These are phyloP conservation scores for Hsuehochloa calcarea DNA, from an alignment of 176 grass and related monocot genomes.

Conservation along the genomic window DNA sequence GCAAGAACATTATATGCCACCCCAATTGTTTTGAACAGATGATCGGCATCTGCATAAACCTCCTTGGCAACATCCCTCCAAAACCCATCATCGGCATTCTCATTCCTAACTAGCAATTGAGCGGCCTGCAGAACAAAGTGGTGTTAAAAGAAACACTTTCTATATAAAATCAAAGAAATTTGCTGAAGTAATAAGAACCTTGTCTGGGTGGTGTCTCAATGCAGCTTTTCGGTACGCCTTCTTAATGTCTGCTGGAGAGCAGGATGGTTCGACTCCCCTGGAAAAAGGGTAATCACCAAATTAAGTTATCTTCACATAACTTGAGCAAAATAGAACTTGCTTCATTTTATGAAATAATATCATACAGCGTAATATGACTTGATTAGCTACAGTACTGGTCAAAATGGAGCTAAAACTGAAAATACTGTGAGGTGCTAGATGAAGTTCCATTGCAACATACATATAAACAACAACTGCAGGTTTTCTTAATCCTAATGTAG, in stretches of 20 bases:
- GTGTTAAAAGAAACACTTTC: constrained; percentile 27
- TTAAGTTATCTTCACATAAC: constrained; percentile 29
- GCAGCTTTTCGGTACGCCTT: constrained; percentile 97
- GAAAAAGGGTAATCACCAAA: constrained; percentile 20
- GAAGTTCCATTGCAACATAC: background rate
- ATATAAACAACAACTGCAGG: background rate
- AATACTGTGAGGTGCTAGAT: constrained; percentile 2
- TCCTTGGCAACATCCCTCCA: constrained; percentile 82
- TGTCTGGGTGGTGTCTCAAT: constrained; percentile 91
- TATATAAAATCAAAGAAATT: constrained; percentile 25
- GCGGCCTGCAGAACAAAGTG: constrained; percentile 51
- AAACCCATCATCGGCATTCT: constrained; percentile 70
- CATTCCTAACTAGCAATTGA: constrained; percentile 76
- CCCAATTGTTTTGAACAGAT: constrained; percentile 91
- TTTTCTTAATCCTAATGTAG: background rate
- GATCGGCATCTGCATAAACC: constrained; percentile 83
- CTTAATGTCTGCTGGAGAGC: constrained; percentile 78
- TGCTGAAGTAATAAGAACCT: constrained; percentile 38
- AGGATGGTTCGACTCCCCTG: constrained; percentile 80
- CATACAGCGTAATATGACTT: background rate
- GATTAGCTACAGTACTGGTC: constrained; percentile 4
- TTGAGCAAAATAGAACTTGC: constrained; percentile 23
- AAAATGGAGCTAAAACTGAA: background rate
- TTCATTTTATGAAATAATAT: constrained; percentile 20
- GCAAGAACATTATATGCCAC: constrained; percentile 97